Base-by-base conservation (phyloP, 192 early-diverging fungal species). In the Coemansia erecta region DNA sequence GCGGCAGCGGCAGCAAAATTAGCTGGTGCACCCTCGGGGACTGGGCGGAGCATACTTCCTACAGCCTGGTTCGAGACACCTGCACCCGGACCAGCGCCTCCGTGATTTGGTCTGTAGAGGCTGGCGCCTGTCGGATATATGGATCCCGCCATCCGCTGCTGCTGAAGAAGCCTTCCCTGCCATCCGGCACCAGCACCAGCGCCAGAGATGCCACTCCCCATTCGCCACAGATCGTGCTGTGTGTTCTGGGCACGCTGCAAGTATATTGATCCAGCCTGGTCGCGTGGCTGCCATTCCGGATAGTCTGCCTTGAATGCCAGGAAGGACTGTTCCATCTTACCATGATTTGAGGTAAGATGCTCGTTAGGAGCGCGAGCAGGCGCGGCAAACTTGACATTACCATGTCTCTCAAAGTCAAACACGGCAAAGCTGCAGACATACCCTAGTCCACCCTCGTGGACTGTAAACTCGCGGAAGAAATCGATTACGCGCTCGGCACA, bases 291-390 rank as follows among this genome's bases (percentile, higher is more conserved):
- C 96, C 96, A 98, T 28, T 90, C 89, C 4, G 94, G 96, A 66
- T 98, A 89, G 66, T 97, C 86, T 10, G 85, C 84, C 80, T 97
- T 96, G 72, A 99, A 99, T 52, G 92, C 92, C 61, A 99, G 58
- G 63, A 99, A 95, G 4, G 91, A 93, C 65, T 93, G 92, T 75
- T 98, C 95, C 97, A 99, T 97, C 72, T 99, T 99, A 28, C 94
- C 96, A 50, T 92, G 84, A 54, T 94, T 90, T 1, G 89, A 91
- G 1, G 87, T 58, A 58, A 85, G 77, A 19, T 87, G 80, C 12
- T 87, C 86, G 42, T 85, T 75, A 18, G 74, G 73, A 6, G 80
- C 73, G 17, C 70, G 66, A 15, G 80, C 78, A 1, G 89, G 90
- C 2, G 89, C 93, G 1, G 92, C 90, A 63, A 92, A 94, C 70